Percentiles rank a stretch among this genome's conserved stretches.
These are phyloP conservation scores for Eleusine coracana DNA, from an alignment of 176 grass and related monocot genomes.

Conservation along the genomic window DNA sequence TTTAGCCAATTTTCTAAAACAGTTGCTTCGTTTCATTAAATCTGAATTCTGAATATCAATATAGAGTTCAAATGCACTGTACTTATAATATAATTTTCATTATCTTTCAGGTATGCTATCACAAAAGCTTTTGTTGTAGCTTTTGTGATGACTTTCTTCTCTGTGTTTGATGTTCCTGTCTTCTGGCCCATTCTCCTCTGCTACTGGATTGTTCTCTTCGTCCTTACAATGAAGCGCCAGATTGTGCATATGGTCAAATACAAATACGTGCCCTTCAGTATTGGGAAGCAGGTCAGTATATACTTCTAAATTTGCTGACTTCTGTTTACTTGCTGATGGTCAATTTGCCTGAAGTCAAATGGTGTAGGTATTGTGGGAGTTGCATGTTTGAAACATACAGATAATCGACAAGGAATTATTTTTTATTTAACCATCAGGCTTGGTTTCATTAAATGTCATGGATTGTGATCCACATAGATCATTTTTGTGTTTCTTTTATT, in stretches of 20 bases:
- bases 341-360: not conserved
- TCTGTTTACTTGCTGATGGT: not conserved
- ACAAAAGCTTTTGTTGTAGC: conserved; percentile 91
- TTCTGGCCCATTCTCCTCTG: conserved; percentile 95
- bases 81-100: not conserved
- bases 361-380: not conserved
- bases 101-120: conserved; percentile 83
- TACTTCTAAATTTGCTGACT: not conserved
- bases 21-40: not conserved
- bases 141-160: conserved; percentile 95
- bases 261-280: conserved; percentile 76
- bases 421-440: not conserved
- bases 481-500: not conserved
- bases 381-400: not conserved
- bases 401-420: not conserved
- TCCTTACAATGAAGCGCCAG: conserved; percentile 93
- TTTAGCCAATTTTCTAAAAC: not conserved
- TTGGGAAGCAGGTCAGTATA: conserved; percentile 80
- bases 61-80: not conserved
- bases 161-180: conserved; percentile 94
- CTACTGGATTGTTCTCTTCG: conserved; percentile 93
- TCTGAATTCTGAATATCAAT: not conserved
- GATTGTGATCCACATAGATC: not conserved
- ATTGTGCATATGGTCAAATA: conserved; percentile 96
- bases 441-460: not conserved